Base-by-base conservation (phyloP, 2,329 filamentous ascomycete species). In the Aureobasidium mangrovei region DNA sequence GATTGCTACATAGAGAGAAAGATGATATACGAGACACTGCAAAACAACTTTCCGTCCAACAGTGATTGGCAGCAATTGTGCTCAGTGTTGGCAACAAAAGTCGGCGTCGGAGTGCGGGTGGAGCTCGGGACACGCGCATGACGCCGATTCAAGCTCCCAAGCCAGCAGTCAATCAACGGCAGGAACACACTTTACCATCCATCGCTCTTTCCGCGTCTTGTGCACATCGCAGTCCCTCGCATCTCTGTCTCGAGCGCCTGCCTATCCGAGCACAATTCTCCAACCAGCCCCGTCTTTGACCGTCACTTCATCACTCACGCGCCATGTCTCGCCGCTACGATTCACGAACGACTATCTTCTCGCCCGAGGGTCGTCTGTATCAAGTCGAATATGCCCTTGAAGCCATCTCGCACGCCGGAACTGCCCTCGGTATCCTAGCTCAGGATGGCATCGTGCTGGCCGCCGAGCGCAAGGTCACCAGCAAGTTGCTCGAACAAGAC, bases 351-450 rank as follows among this genome's bases (percentile, higher is more conserved):
- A 98, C 93, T 70, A 98, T 98, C 81, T 98, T 98, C 84, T 98
- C 93, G 58, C 93, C 93, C 57, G 93, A 98, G 77, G 93, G 93
- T 61, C 91, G 93, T 68, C 82, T 98, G 58, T 98, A 98, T 74
- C 93, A 98, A 75, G 93, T 98, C 66, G 93, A 98, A 82, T 98
- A 98, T 80, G 94, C 93, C 28, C 83, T 98, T 51, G 93, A 98
- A 74, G 93, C 93, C 69, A 98, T 98, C 69, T 98, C 93, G 62
- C 93, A 98, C 67, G 93, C 93, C 63, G 93, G 93, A 64, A 98
- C 93, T 47, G 93, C 93, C 61, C 84, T 98, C 65, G 93, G 93
- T 54, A 96, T 98, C 68, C 80, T 98, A 61, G 93, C 94, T 62
- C 91, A 94, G 74, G 93, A 98, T 82, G 93, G 93, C 65, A 98